Evolutionary conservation across 2,329 filamentous ascomycete species (phyloP).

Genomic region (Talaromyces amestolkiae): DNA sequence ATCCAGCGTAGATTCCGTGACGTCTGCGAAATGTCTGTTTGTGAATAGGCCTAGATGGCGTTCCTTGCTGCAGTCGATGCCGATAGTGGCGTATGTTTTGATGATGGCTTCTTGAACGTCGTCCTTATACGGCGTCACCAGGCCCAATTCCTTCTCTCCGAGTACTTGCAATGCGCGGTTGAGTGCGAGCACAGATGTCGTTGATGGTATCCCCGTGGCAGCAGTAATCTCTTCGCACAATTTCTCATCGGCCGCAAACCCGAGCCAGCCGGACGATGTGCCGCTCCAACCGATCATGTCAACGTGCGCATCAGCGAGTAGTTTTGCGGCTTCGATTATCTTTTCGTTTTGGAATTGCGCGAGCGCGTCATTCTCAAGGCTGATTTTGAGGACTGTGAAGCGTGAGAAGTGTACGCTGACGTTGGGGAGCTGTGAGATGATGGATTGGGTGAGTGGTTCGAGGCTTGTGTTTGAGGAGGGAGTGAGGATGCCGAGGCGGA

Average conservation of each 20-base stretch:
- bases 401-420: constrained; percentile 16
- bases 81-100: constrained; percentile 13
- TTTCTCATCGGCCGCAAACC: constrained; percentile 13
- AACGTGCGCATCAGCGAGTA: constrained; percentile 13
- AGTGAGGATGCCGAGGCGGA: constrained; percentile 17
- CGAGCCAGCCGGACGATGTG: constrained; percentile 16
- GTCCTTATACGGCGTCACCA: constrained; percentile 15
- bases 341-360: constrained; percentile 14
- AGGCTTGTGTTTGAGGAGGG: constrained; percentile 17
- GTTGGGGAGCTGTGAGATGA: constrained; percentile 13
- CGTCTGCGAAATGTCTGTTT: constrained; percentile 11
- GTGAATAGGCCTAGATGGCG: constrained; percentile 5
- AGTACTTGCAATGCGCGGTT: constrained; percentile 1
- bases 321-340: constrained; percentile 11
- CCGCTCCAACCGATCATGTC: constrained; percentile 19
- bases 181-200: constrained; percentile 14
- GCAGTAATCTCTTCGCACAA: constrained; percentile 12
- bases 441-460: constrained; percentile 15
- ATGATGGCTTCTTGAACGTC: constrained; percentile 14
- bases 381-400: constrained; percentile 17
- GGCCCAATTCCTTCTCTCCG: constrained; percentile 1
- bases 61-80: constrained; percentile 15
- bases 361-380: constrained; percentile 10
- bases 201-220: constrained; percentile 14
- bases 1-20: constrained; percentile 6